These are phyloP conservation scores for Escovopsis sp. DNA, from an alignment of 2,329 filamentous ascomycete species.

Conservation along the genomic window DNA sequence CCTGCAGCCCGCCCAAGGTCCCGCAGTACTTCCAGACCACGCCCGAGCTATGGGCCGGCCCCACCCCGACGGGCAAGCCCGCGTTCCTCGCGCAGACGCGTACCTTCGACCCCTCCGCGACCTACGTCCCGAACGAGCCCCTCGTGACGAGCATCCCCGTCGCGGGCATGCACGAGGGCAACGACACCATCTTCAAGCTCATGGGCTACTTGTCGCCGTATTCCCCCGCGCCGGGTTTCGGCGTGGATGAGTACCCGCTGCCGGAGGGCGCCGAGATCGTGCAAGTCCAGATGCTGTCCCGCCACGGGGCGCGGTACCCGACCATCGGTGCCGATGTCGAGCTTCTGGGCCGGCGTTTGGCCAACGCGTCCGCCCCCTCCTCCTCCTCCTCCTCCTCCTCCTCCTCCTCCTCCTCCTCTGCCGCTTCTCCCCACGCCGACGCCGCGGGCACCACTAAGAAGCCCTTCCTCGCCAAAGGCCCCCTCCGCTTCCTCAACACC, in stretches of 20 bases:
- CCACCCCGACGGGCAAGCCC: slow-evolving; percentile 52
- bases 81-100: slow-evolving; percentile 60
- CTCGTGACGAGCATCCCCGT: slow-evolving; percentile 58
- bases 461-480: slow-evolving; percentile 43
- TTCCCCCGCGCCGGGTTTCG: slow-evolving; percentile 56
- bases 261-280: slow-evolving; percentile 52
- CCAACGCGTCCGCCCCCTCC: slow-evolving; percentile 35
- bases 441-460: no score
- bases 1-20: slow-evolving; percentile 24
- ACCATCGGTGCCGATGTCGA: slow-evolving; percentile 42
- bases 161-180: slow-evolving; percentile 36
- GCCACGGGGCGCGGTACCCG: slow-evolving; percentile 61
- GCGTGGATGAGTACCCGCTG: slow-evolving; percentile 55
- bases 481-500: slow-evolving; percentile 48
- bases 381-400: slow-evolving; percentile 12
- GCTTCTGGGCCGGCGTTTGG: slow-evolving; percentile 40
- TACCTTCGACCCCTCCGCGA: slow-evolving; percentile 45
- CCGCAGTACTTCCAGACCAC: slow-evolving; percentile 50
- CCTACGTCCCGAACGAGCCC: slow-evolving; percentile 53
- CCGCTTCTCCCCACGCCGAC: no score
- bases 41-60: slow-evolving; percentile 45
- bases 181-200: slow-evolving; percentile 53
- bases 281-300: slow-evolving; percentile 56
- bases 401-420: no score
- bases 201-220: slow-evolving; percentile 56